These are phyloP conservation scores for Apiotrichum veenhuisii DNA, from an alignment of 1,284 basidiomycete species.

Conservation along the genomic window DNA sequence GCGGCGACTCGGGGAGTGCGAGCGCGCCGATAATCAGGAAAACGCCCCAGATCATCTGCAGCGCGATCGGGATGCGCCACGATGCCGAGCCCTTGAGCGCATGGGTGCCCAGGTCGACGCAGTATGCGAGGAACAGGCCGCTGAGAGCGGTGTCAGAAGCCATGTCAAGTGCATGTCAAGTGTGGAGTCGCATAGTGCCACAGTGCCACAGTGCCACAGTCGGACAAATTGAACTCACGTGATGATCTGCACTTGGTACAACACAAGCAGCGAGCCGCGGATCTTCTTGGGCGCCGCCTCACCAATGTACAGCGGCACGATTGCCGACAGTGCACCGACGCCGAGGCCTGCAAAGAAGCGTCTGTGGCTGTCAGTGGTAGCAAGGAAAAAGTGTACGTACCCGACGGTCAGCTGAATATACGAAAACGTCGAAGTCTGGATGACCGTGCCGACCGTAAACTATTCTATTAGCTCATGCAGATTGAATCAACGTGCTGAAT, in stretches of 20 bases:
- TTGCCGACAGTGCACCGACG: conserved; percentile 72
- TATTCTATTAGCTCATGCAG: not conserved
- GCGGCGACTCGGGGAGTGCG: conserved; percentile 67
- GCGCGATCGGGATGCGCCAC: conserved; percentile 57
- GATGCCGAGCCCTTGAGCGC: conserved; percentile 59
- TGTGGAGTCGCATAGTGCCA: no score
- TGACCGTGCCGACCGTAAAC: conserved; percentile 61
- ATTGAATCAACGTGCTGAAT: not conserved
- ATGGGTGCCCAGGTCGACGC: conserved; percentile 69
- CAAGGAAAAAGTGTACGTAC: no score
- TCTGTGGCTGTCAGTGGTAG: no score
- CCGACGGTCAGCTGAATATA: conserved; percentile 65
- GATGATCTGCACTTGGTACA: conserved; percentile 74
- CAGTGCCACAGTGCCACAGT: no score
- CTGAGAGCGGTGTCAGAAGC: conserved; percentile 40
- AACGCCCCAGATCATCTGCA: conserved; percentile 35
- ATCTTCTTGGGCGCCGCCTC: conserved; percentile 72
- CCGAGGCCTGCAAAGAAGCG: conserved; percentile 52
- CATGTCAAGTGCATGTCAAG: no score
- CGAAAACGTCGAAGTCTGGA: conserved; percentile 67
- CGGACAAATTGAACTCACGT: no score
- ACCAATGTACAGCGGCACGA: conserved; percentile 75
- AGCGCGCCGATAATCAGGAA: conserved; percentile 58
- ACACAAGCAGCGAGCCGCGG: conserved; percentile 66
- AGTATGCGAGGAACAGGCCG: conserved; percentile 65